These are phyloP conservation scores for Naegleria lovaniensis DNA, from an alignment of 208 protist species.

Conservation along the genomic window DNA sequence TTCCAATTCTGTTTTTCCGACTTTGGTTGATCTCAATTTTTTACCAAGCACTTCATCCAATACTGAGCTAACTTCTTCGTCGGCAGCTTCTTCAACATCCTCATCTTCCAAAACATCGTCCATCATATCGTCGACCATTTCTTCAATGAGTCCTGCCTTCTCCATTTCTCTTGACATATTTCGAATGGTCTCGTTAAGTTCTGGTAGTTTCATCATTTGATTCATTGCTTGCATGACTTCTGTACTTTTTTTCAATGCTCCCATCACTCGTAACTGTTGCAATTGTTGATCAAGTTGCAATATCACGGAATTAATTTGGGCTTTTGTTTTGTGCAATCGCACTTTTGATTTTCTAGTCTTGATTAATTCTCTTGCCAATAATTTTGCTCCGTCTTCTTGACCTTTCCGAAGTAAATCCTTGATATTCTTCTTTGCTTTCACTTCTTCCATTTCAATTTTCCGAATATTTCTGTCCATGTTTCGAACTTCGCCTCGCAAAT, in stretches of 20 bases:
- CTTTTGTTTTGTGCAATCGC: slow-evolving; percentile 71
- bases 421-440: slow-evolving; percentile 66
- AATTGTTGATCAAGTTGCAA: slow-evolving; percentile 76
- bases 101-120: slow-evolving; percentile 68
- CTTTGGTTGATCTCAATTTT: slow-evolving; percentile 46
- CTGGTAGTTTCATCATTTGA: slow-evolving; percentile 59
- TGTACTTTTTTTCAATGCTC: slow-evolving; percentile 57
- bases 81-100: slow-evolving; percentile 70
- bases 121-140: slow-evolving; percentile 75
- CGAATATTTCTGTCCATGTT: slow-evolving; percentile 68
- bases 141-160: slow-evolving; percentile 76
- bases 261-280: slow-evolving; percentile 64
- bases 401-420: slow-evolving; percentile 67
- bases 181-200: slow-evolving; percentile 68
- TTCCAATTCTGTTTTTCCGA: background rate
- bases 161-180: slow-evolving; percentile 70
- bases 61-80: slow-evolving; percentile 75
- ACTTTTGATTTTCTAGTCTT: slow-evolving; percentile 62
- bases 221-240: slow-evolving; percentile 79
- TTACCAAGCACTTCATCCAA: slow-evolving; percentile 66
- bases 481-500: slow-evolving; percentile 63
- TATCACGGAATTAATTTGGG: slow-evolving; percentile 75
- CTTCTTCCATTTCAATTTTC: slow-evolving; percentile 69
- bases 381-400: slow-evolving; percentile 60
- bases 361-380: slow-evolving; percentile 72